Percentiles rank a stretch among this genome's conserved stretches.
phyloP scores from a whole-genome alignment of 1,139 yeast species.

The Debaryomycetaceae sp. region DNA sequence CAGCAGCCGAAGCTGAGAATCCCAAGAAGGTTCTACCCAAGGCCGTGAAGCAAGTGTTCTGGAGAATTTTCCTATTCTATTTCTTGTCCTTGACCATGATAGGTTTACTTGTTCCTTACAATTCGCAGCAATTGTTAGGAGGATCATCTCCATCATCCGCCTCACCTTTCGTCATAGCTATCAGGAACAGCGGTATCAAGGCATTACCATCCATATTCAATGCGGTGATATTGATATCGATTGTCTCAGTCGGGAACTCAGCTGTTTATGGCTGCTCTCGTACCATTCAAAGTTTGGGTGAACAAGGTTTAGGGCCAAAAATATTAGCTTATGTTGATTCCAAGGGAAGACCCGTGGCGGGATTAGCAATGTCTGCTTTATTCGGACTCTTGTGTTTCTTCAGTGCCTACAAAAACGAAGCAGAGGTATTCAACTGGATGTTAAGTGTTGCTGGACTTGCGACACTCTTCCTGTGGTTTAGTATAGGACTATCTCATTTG shows the following conservation, averaged over 20 bases:
- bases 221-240: constrained; percentile 39
- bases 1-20: constrained; percentile 36
- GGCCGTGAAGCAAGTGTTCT: constrained; percentile 42
- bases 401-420: constrained; percentile 35
- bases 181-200: constrained; percentile 48
- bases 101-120: constrained; percentile 35
- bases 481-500: constrained; percentile 35
- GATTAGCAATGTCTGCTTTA: constrained; percentile 28
- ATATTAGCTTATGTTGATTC: constrained; percentile 35
- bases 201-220: constrained; percentile 44
- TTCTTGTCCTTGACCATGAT: constrained; percentile 36
- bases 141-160: constrained; percentile 29
- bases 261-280: constrained; percentile 46
- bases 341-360: constrained; percentile 41
- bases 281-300: constrained; percentile 38
- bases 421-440: constrained; percentile 38
- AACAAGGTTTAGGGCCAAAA: constrained; percentile 40
- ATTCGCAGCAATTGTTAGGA: constrained; percentile 31
- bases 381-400: constrained; percentile 40
- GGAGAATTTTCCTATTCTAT: constrained; percentile 42
- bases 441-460: constrained; percentile 41
- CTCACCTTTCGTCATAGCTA: constrained; percentile 60
- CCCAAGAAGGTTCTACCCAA: constrained; percentile 36
- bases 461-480: constrained; percentile 41
- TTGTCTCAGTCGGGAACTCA: constrained; percentile 42